phyloP scores from a whole-genome alignment of 2,329 filamentous ascomycete species.

The Fusarium clavum region DNA sequence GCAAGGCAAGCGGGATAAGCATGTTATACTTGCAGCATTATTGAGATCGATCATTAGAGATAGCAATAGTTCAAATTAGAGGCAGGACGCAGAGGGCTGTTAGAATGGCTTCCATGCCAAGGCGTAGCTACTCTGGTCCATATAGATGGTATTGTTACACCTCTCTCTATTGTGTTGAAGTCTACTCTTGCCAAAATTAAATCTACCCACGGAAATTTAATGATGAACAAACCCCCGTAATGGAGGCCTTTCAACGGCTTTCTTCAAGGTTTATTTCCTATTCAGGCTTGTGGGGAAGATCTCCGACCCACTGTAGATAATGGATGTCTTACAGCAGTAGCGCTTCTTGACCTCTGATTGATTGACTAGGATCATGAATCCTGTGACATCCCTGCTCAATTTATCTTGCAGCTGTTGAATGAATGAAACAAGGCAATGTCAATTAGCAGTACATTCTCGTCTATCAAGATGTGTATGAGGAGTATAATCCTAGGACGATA shows the following conservation, averaged over 20 bases:
- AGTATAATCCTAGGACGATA: not conserved
- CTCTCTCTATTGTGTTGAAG: not conserved
- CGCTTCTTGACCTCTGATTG: not conserved
- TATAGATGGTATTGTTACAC: not conserved
- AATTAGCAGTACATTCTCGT: not conserved
- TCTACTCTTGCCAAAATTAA: not conserved
- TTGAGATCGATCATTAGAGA: not conserved
- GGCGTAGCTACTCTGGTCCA: not conserved
- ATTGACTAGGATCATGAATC: not conserved
- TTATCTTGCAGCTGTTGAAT: not conserved
- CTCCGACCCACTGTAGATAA: not conserved
- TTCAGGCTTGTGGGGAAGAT: not conserved
- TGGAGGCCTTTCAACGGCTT: not conserved
- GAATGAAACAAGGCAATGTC: not conserved
- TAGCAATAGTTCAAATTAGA: not conserved
- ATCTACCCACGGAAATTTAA: not conserved
- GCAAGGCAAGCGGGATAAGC: not conserved
- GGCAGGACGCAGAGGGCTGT: not conserved
- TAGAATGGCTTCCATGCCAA: not conserved
- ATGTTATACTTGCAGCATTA: not conserved
- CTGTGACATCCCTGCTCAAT: not conserved
- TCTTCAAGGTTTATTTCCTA: not conserved
- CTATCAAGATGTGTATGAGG: not conserved
- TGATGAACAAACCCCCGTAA: not conserved
- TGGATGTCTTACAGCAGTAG: not conserved